Base-by-base conservation (phyloP, 306 rosid species). In the Amphicarpaea edgeworthii region DNA sequence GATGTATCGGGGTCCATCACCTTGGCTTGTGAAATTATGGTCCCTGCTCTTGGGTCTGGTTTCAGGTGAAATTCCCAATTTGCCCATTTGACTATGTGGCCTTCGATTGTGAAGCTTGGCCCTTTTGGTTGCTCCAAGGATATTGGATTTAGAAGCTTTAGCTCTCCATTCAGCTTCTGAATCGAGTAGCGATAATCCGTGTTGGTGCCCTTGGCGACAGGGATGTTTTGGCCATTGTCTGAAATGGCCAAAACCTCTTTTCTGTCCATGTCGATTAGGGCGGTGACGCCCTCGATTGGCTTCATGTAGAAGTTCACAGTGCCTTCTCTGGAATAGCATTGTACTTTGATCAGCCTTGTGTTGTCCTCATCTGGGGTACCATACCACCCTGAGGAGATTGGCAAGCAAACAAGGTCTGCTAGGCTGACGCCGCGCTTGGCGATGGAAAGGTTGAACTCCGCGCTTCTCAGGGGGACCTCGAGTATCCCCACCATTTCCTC, bases 271-370 rank as follows among this genome's bases (percentile, higher is more conserved):
- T 94, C 93, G 19, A 94, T 85, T 0, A 88, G 76, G 2, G 86
- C 96, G 1, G 95, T 90, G 73, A 94, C 66, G 3, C 97, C 98
- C 81, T 94, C 98, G 32, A 94, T 90, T 3, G 98, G 98, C 57
- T 89, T 82, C 97, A 94, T 91, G 86, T 94, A 94, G 84, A 94
- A 94, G 61, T 94, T 94, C 7, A 83, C 96, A 19, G 93, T 91
- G 41, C 80, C 97, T 38, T 94, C 66, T 62, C 24, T 82, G 72
- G 94, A 84, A 70, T 86, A 94, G 65, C 98, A 91, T 77, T 90
- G 97, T 3, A 91, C 90, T 79, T 94, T 94, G 17, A 88, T 91
- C 73, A 94, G 24, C 79, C 94, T 86, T 78, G 70, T 72, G 15
- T 82, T 83, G 73, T 88, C 89, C 72, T 94, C 94, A 60, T 83